Percentiles rank a stretch among this genome's conserved stretches.
Evolutionary conservation across 495 filamentous ascomycete species (phyloP).

Genomic region (Podospora bellae-mahoneyi): DNA sequence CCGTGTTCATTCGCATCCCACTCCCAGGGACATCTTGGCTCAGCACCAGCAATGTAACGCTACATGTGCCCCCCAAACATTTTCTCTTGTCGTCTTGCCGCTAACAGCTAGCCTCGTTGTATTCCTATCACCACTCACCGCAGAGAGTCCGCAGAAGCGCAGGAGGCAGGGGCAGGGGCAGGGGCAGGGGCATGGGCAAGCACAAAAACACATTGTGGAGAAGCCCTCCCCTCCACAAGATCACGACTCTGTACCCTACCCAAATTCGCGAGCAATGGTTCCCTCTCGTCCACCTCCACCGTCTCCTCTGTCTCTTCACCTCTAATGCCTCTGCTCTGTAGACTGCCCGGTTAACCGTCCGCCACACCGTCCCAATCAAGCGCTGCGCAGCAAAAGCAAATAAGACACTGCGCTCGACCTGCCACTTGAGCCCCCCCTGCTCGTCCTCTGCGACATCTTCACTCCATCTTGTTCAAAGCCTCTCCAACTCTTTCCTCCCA

Average conservation of each 20-base stretch:
- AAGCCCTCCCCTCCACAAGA: slow-evolving; percentile 12
- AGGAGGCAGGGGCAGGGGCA: not conserved
- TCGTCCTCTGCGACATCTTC: not conserved
- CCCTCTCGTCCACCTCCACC: not conserved
- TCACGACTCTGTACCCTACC: not conserved
- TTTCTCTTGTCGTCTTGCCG: slow-evolving; percentile 4
- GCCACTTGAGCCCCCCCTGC: not conserved
- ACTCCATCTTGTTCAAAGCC: not conserved
- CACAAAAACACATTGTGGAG: slow-evolving; percentile 14
- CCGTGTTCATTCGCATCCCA: not conserved
- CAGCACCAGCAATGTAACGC: not conserved
- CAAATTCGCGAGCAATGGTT: slow-evolving; percentile 1
- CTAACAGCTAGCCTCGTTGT: slow-evolving; percentile 1
- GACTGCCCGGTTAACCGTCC: not conserved
- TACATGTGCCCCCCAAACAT: slow-evolving; percentile 7
- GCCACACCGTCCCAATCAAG: slow-evolving; percentile 20
- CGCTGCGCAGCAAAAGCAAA: slow-evolving; percentile 21
- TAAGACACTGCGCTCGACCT: slow-evolving; percentile 10
- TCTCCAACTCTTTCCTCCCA: not conserved
- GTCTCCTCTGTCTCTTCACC: not conserved
- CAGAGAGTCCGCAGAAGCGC: not conserved
- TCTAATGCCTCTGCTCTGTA: too few relatives aligned
- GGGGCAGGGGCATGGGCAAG: not conserved
- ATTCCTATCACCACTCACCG: not conserved
- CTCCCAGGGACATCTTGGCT: slow-evolving; percentile 8